phyloP scores from a whole-genome alignment of 148 eudicot genomes.

The Camellia japonica region DNA sequence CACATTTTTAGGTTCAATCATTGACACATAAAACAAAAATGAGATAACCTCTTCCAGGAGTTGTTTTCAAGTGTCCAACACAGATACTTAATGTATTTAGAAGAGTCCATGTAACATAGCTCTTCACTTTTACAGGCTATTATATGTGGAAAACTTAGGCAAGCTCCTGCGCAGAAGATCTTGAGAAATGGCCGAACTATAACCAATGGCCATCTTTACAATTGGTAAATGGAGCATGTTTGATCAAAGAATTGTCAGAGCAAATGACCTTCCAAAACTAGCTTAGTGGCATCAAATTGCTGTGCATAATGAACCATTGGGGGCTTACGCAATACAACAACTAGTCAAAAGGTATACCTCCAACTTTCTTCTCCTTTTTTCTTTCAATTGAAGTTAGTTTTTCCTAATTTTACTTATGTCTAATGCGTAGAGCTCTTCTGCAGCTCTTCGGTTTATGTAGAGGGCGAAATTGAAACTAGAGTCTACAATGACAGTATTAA shows the following conservation, averaged over 20 bases:
- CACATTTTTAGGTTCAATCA: no score
- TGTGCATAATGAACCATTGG: constrained; percentile 75
- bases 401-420: not conserved
- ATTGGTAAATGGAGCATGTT: constrained; percentile 97
- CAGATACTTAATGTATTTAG: no score
- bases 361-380: not conserved
- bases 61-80: no score
- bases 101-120: no score
- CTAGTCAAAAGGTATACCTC: constrained; percentile 68
- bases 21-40: no score
- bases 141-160: constrained; percentile 88
- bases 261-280: constrained; percentile 62
- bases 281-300: constrained; percentile 96
- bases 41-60: no score
- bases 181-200: constrained; percentile 85
- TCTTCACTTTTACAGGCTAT: constrained; percentile 56
- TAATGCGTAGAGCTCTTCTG: constrained; percentile 25
- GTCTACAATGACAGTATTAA: constrained; percentile 83
- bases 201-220: constrained; percentile 81
- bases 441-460: constrained; percentile 95
- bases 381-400: not conserved
- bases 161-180: constrained; percentile 90
- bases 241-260: constrained; percentile 64
- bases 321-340: constrained; percentile 82
- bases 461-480: constrained; percentile 93